phyloP scores from a whole-genome alignment of 78 protist genomes.

The Fonticula alba region DNA sequence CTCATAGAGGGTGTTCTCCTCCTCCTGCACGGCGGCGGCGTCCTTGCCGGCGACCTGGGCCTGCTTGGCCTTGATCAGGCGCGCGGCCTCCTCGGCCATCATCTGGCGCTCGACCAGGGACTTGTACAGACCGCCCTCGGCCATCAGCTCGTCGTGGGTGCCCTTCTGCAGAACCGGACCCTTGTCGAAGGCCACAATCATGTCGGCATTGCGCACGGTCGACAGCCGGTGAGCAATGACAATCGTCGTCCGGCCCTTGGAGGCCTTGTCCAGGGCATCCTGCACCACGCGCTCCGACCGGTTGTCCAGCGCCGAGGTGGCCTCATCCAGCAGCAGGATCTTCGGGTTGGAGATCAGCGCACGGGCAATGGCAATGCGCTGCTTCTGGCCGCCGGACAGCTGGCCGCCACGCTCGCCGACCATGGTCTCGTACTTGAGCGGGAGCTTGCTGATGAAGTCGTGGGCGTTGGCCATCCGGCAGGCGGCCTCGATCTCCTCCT shows the following conservation, averaged over 20 bases:
- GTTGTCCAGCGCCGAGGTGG: slow-evolving; percentile 59
- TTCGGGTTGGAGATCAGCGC: slow-evolving; percentile 45
- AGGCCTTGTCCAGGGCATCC: slow-evolving; percentile 34
- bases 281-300: slow-evolving; percentile 58
- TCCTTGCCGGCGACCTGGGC: no score
- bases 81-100: no score
- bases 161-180: slow-evolving; percentile 1
- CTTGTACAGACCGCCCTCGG: not conserved
- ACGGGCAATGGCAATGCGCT: slow-evolving; percentile 76
- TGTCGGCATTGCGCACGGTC: slow-evolving; percentile 42
- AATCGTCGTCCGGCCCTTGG: slow-evolving; percentile 43
- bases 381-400: slow-evolving; percentile 79
- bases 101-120: no score
- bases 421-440: slow-evolving; percentile 35
- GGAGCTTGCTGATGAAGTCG: slow-evolving; percentile 36
- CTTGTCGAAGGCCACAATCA: slow-evolving; percentile 24
- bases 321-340: slow-evolving; percentile 81
- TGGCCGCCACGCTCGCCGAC: slow-evolving; percentile 61
- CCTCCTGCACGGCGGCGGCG: no score
- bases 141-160: slow-evolving; percentile 1
- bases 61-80: no score
- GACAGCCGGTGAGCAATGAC: slow-evolving; percentile 78
- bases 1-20: no score
- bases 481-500: slow-evolving; percentile 24
- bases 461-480: slow-evolving; percentile 50